Conservation (phyloP, 768 basidiomycete genomes). For the Amanita subjunquillea region DNA sequence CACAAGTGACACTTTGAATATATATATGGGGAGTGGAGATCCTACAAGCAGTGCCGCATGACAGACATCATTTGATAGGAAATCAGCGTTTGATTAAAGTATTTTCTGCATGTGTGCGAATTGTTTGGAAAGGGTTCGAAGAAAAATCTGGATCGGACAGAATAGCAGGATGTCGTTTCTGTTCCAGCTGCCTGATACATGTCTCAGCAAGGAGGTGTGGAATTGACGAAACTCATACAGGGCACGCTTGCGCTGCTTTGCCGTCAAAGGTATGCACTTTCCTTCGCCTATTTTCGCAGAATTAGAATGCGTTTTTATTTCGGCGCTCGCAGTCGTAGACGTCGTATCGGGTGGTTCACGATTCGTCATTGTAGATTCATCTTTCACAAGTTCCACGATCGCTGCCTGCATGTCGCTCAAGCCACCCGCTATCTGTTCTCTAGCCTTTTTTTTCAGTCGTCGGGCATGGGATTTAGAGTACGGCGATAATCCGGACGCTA, state of each 20-base stretch:
- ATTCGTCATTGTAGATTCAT: conserved; percentile 11
- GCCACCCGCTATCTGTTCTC: conserved; percentile 44
- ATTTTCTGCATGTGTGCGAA: conserved; percentile 72
- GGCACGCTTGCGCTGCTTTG: conserved; percentile 53
- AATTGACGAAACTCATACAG: conserved; percentile 38
- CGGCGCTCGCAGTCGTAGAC: conserved; percentile 9
- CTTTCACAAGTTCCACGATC: conserved; percentile 41
- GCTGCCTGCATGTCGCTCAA: conserved; percentile 41
- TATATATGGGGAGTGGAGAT: neutral
- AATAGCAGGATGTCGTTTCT: conserved; percentile 59
- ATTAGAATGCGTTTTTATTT: conserved; percentile 16
- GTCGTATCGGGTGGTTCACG: conserved; percentile 11
- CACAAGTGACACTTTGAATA: neutral
- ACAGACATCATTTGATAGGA: neutral
- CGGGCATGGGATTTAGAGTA: conserved; percentile 68
- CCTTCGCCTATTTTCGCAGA: conserved; percentile 60
- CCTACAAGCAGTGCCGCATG: neutral
- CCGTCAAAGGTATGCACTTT: conserved; percentile 44
- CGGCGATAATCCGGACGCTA: conserved; percentile 38
- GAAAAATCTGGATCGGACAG: conserved; percentile 55
- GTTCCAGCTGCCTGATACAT: conserved; percentile 47
- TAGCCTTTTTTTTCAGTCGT: conserved; percentile 60
- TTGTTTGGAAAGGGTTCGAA: conserved; percentile 65
- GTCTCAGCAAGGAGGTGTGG: neutral
- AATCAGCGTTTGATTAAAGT: conserved; percentile 50